Evolutionary conservation across 2,329 filamentous ascomycete genomes (phyloP).

Genomic region (Botryotinia convoluta): DNA sequence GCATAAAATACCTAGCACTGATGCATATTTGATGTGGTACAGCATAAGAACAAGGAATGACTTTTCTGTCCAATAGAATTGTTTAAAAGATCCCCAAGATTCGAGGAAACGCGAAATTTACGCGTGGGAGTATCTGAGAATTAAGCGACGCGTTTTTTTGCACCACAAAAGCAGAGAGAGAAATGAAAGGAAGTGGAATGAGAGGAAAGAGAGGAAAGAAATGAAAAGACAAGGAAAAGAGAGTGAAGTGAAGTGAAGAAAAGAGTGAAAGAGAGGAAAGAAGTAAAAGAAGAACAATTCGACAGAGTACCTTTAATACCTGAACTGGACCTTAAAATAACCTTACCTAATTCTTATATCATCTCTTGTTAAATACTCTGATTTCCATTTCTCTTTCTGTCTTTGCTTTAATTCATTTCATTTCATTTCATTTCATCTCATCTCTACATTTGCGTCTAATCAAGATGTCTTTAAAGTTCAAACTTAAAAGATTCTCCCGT

Average conservation of each 20-base stretch:
- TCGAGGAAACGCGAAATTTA: slow-evolving; percentile 11
- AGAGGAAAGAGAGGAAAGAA: background rate
- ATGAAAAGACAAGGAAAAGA: background rate
- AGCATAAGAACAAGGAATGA: background rate
- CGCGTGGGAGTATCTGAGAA: background rate
- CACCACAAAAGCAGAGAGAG: background rate
- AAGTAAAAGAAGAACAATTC: background rate
- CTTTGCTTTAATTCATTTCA: background rate
- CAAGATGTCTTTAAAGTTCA: background rate
- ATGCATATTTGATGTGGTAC: background rate
- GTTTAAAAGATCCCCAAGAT: background rate
- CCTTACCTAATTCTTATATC: background rate
- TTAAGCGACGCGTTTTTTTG: slow-evolving; percentile 15
- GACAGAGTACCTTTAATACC: background rate
- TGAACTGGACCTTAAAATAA: background rate
- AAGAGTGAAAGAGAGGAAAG: background rate
- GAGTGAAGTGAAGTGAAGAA: background rate
- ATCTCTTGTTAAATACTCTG: background rate
- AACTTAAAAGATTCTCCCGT: background rate
- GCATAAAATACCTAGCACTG: background rate
- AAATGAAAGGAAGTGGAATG: background rate
- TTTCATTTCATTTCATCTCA: background rate
- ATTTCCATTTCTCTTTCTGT: background rate
- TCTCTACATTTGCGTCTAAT: background rate
- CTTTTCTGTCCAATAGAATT: background rate